Base-by-base conservation (phyloP, 768 basidiomycete genomes). In the Crepidotus variabilis region DNA sequence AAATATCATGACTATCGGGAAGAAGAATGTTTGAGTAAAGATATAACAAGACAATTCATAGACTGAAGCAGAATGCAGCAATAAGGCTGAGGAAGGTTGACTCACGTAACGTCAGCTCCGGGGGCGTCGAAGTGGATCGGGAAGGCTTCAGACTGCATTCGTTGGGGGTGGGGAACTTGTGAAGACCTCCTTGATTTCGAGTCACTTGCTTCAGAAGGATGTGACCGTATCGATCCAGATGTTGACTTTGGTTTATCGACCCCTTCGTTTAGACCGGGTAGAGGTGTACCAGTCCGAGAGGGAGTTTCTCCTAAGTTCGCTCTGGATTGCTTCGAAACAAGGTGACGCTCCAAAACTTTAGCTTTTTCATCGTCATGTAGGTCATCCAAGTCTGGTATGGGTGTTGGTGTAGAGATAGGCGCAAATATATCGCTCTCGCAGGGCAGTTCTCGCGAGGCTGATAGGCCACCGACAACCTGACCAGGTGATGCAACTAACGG, bases 101-200 rank as follows among this genome's bases (percentile, higher is more conserved):
- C 92, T 77, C 77, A 94, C 92, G 94, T 97, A 58, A 95, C 85
- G 66, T 97, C 94, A 23, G 89, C 93, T 32, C 94, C 94, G 16
- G 83, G 86, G 2, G 90, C 87, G 71, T 92, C 77, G 67, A 92
- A 96, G 0, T 89, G 89, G 46, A 96, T 87, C n/a, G 92, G 87
- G 65, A 96, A 97, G 1, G 83, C 72, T 53, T 92, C 90, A 0
- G 82, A 75, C 33, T 81, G 79, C 53, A 86, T 81, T 65, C 75
- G 63, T 35, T 58, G 67, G 34, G 63, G 75, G 14, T 48, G 50
- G 24, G 56, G 53, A 11, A 39, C 46, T 45, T 55, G 51, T 8
- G 54, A n/a, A 2, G 59, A 48, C 32, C 60, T 64, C 32, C 52
- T 33, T 1, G 70, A 70, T 34, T 21, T 63, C 58, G 43, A 61